A percentile compares a stretch with the other conserved stretches of the same genome.
phyloP scores from a whole-genome alignment of 23 red algal genomes.

The Chondrus crispus region DNA sequence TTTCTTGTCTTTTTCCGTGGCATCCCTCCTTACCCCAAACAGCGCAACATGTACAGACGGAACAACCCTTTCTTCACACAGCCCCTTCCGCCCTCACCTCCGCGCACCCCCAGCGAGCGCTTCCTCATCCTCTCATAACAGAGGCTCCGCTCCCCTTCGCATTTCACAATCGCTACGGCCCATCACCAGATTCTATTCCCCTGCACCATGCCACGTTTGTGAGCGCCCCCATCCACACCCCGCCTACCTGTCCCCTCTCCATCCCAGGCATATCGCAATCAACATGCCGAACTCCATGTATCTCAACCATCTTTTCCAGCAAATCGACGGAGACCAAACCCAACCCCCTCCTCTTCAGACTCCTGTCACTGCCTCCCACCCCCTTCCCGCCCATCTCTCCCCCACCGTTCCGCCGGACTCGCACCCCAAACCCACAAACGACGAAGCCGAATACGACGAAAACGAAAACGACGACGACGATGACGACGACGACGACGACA shows the following conservation, averaged over 20 bases:
- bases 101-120: no score
- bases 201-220: no score
- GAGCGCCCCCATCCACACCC: neutral
- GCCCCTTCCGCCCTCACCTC: no score
- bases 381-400: neutral
- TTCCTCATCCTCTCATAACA: no score
- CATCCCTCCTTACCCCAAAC: no score
- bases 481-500: constrained; percentile 34
- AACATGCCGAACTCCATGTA: constrained; percentile 6
- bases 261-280: neutral
- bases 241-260: neutral
- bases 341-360: neutral
- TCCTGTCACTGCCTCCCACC: neutral
- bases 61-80: no score
- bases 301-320: constrained; percentile 35
- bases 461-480: constrained; percentile 38
- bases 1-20: no score
- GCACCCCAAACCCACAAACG: neutral
- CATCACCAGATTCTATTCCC: no score
- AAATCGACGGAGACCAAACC: neutral
- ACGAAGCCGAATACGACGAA: constrained; percentile 35
- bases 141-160: no score
- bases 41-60: no score
- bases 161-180: no score
- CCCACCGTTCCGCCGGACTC: neutral